phyloP scores from a whole-genome alignment of 2,329 filamentous ascomycete genomes.

The Pleoardoris graminearum region DNA sequence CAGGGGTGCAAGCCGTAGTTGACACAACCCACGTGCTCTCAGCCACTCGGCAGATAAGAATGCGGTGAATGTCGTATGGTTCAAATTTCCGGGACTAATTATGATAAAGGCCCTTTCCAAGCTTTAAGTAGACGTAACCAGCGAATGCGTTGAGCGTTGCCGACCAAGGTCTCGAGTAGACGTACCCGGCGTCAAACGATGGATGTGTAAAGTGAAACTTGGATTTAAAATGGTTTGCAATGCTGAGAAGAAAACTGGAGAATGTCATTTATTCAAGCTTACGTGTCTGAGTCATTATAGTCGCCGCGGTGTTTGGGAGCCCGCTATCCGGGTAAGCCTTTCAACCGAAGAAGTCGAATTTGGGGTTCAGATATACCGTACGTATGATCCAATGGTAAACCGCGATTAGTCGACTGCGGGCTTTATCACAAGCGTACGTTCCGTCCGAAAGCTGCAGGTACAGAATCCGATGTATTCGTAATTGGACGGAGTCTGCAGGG shows the following conservation, averaged over 20 bases:
- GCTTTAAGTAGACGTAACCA: no score
- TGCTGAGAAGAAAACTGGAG: not conserved
- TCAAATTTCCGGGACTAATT: not conserved
- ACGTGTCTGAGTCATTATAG: not conserved
- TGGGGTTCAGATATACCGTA: not conserved
- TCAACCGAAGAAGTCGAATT: not conserved
- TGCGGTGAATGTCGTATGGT: no score
- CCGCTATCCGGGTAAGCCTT: constrained; percentile 4
- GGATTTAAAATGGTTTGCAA: not conserved
- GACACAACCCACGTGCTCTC: not conserved
- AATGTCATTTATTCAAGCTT: not conserved
- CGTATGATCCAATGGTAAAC: constrained; percentile 1
- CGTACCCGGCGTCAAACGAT: no score
- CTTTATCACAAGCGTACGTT: constrained; percentile 6
- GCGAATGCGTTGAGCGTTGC: no score
- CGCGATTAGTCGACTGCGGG: not conserved
- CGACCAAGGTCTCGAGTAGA: no score
- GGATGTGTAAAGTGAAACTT: not conserved
- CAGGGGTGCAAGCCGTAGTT: not conserved
- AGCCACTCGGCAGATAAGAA: not conserved
- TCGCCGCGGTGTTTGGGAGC: not conserved
- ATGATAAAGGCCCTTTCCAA: not conserved
- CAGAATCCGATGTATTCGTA: not conserved
- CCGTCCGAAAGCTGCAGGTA: constrained; percentile 10
- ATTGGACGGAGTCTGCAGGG: constrained; percentile 6